Percentiles rank a stretch among this genome's conserved stretches.
Evolutionary conservation across 345 rosid genomes (phyloP).

Genomic region (Clausena lansium): DNA sequence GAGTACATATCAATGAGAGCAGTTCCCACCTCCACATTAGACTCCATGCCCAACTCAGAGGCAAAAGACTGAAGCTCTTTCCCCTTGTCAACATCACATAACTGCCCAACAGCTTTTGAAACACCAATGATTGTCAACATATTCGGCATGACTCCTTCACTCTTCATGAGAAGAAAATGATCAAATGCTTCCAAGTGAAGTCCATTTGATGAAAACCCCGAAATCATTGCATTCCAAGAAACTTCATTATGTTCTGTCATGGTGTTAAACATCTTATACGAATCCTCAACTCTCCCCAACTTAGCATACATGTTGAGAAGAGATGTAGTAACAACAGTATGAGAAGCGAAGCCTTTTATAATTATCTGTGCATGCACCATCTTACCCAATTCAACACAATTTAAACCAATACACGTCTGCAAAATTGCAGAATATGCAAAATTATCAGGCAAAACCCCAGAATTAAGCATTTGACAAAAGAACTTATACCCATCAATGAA

Average conservation of each 20-base stretch:
- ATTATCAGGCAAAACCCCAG: slow-evolving; percentile 33
- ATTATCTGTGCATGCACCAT: slow-evolving; percentile 41
- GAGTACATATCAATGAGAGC: slow-evolving; percentile 49
- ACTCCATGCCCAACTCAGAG: slow-evolving; percentile 29
- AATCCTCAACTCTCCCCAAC: slow-evolving; percentile 34
- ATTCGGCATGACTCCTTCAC: slow-evolving; percentile 26
- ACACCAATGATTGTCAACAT: slow-evolving; percentile 31
- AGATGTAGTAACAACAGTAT: slow-evolving; percentile 31
- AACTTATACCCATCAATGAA: slow-evolving; percentile 25
- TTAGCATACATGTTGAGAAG: slow-evolving; percentile 49
- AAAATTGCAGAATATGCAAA: slow-evolving; percentile 35
- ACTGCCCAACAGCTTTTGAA: slow-evolving; percentile 39
- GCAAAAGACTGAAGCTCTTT: slow-evolving; percentile 27
- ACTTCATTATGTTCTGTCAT: slow-evolving; percentile 32
- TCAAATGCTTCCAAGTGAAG: slow-evolving; percentile 33
- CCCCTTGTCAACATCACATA: slow-evolving; percentile 31
- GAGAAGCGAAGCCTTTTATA: slow-evolving; percentile 32
- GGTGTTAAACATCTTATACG: slow-evolving; percentile 30
- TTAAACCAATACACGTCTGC: slow-evolving; percentile 40
- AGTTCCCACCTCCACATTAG: slow-evolving; percentile 38
- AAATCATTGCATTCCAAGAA: slow-evolving; percentile 48
- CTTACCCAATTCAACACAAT: slow-evolving; percentile 30
- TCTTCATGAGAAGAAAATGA: slow-evolving; percentile 33
- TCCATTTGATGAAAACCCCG: slow-evolving; percentile 41
- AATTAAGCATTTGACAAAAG: slow-evolving; percentile 28